Evolutionary conservation across 345 rosid genomes (phyloP).

Genomic region (Bretschneidera sinensis): DNA sequence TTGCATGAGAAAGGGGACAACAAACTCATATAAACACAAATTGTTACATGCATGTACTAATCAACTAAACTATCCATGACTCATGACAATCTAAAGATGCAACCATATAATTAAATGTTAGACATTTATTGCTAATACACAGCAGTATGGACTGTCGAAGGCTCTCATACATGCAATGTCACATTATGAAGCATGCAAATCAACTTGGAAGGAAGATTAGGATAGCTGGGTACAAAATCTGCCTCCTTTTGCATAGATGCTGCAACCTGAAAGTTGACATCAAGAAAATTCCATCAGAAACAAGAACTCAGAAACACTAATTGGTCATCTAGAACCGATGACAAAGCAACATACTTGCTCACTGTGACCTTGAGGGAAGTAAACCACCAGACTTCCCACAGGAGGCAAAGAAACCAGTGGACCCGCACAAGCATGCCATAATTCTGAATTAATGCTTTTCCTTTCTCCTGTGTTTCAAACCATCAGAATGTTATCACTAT

Average conservation of each 20-base stretch:
- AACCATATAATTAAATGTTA: no score
- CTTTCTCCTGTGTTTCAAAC: conserved; percentile 54
- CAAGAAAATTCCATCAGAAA: conserved; percentile 5
- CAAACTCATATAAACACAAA: no score
- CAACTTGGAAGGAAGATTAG: conserved; percentile 54
- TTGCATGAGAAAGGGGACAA: no score
- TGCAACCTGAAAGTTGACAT: conserved; percentile 42
- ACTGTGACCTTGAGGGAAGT: conserved; percentile 95
- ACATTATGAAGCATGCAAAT: conserved; percentile 73
- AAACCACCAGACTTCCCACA: conserved; percentile 81
- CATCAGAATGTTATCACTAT: background rate
- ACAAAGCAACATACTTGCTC: conserved; percentile 60
- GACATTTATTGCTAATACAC: background rate
- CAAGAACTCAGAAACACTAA: conserved; percentile 1
- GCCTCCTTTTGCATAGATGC: conserved; percentile 61
- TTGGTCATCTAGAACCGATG: background rate
- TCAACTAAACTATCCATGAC: no score
- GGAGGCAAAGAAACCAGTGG: conserved; percentile 84
- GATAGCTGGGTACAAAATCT: conserved; percentile 55
- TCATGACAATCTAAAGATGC: no score
- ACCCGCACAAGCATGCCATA: conserved; percentile 98
- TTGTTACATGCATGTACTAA: no score
- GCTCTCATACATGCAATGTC: conserved; percentile 55
- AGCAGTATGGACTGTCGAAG: background rate
- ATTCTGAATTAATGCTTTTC: conserved; percentile 74